Conservation (phyloP, 164 flowering plant species). For the Liquidambar formosana region DNA sequence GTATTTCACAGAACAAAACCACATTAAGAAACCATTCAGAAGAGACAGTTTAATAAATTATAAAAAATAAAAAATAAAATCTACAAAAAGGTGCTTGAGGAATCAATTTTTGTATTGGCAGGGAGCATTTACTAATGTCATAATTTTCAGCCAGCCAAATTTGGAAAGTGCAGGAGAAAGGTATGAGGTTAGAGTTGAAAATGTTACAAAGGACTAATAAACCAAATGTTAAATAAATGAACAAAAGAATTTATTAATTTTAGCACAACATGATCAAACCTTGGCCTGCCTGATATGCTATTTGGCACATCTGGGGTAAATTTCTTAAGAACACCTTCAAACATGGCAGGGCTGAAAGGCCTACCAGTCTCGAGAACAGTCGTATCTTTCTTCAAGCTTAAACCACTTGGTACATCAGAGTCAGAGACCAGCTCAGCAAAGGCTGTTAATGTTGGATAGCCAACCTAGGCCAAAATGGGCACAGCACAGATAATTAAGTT, state of each 20-base stretch:
- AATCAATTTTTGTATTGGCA: not conserved
- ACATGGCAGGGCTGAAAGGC: conserved; percentile 85
- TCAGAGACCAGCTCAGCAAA: conserved; percentile 73
- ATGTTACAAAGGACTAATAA: not conserved
- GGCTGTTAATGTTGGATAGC: conserved; percentile 76
- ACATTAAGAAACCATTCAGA: too few species aligned
- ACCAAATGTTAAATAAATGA: not conserved
- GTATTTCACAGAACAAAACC: too few species aligned
- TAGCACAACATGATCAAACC: conserved; percentile 47
- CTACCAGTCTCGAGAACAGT: conserved; percentile 51
- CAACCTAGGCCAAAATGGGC: conserved; percentile 41
- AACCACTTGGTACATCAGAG: conserved; percentile 53
- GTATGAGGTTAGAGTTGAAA: not conserved
- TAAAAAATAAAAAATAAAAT: too few species aligned
- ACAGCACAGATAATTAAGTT: not conserved
- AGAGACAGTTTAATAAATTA: not conserved
- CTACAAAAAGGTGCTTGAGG: too few species aligned
- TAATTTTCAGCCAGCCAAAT: not conserved
- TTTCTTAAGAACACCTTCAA: conserved; percentile 72
- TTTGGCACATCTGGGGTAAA: conserved; percentile 87
- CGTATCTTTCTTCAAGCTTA: conserved; percentile 47
- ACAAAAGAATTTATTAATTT: not conserved
- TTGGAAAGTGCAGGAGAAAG: not conserved
- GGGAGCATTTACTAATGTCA: not conserved
- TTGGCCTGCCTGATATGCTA: conserved; percentile 76